Evolutionary conservation across 2,329 filamentous ascomycete genomes (phyloP), one percentile per base, ranked within the genome.

Genomic region (Pleomassaria siparia): DNA sequence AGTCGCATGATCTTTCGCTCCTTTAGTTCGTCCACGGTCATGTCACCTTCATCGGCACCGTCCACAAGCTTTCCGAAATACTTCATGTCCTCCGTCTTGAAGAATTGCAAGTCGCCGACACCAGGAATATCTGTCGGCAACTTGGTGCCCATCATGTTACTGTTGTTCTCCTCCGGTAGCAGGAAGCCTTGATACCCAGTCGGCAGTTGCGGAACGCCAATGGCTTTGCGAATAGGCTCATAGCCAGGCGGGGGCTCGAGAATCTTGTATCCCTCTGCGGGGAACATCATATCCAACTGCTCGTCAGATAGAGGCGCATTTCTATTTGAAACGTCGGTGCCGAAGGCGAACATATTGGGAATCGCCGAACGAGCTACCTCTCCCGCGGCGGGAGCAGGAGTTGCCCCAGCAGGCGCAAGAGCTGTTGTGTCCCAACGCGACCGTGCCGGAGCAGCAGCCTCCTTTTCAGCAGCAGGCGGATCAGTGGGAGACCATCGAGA

Each of bases 31-130:
- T 99, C 94, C 9, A 99, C 91, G 16, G 86, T 91, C 74, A 99
- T 83, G 18, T 85, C 81, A 60, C 92, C 95, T 74, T 99, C 94
- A 60, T 97, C 91, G 21, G 87, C 88, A 29, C 89, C 91, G 66
- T 99, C 94, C 18, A 95, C 92, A 32, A 99, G 82, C 76, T 99
- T 97, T 49, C 92, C 91, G 64, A 99, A 99, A 74, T 99, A 99
- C 30, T 89, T 86, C 91, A 97, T 96, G 72, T 99, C 94, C 71
- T 99, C 94, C 1, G 91, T 84, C 75, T 99, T 99, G 81, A 99
- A 96, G 70, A 97, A 99, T 59, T 96, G 91, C 43, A 99, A 76
- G 69, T 99, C 94, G 30, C 91, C 91, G 41, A 99, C 91, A 30
- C 94, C 94, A 3, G 94, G 91, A 29, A 99, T 96, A 66, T 97